Evolutionary conservation across 2,329 filamentous ascomycete genomes (phyloP).

Genomic region (Talaromyces sp.): DNA sequence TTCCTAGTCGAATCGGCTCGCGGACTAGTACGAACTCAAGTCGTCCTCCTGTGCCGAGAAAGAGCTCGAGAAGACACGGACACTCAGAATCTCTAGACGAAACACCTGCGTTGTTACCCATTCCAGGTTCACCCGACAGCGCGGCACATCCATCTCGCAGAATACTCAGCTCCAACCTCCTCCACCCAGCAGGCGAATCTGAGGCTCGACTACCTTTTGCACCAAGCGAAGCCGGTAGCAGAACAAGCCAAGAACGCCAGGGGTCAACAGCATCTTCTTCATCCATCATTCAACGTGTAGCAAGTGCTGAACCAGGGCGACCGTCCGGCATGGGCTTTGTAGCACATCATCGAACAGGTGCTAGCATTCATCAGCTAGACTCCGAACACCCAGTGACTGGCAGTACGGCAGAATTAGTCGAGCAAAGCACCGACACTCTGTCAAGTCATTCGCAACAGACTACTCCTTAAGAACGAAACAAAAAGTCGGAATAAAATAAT

Average conservation of each 20-base stretch:
- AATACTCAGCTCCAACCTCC: conserved; percentile 17
- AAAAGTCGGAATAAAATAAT: neutral
- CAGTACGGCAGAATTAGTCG: conserved; percentile 45
- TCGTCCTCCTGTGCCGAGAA: conserved; percentile 53
- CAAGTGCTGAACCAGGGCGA: conserved; percentile 34
- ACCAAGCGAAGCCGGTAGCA: conserved; percentile 34
- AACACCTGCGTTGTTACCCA: conserved; percentile 18
- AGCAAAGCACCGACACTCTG: conserved; percentile 25
- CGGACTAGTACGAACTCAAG: conserved; percentile 49
- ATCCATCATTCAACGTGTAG: conserved; percentile 28
- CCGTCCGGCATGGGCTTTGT: conserved; percentile 52
- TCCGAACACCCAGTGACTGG: conserved; percentile 39
- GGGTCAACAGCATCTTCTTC: conserved; percentile 35
- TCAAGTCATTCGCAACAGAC: conserved; percentile 4
- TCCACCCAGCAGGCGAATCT: conserved; percentile 19
- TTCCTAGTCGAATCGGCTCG: conserved; percentile 63
- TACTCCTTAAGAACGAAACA: neutral
- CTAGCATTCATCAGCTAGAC: conserved; percentile 46
- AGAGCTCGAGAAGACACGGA: conserved; percentile 62
- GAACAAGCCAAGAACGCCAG: conserved; percentile 28
- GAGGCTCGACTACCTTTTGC: conserved; percentile 40
- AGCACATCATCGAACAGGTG: conserved; percentile 46
- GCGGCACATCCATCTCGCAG: conserved; percentile 20
- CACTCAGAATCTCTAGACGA: conserved; percentile 20
- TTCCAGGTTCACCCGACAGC: conserved; percentile 21